Evolutionary conservation across 2,329 filamentous ascomycete genomes (phyloP).

Genomic region (Aspergillus sojae): DNA sequence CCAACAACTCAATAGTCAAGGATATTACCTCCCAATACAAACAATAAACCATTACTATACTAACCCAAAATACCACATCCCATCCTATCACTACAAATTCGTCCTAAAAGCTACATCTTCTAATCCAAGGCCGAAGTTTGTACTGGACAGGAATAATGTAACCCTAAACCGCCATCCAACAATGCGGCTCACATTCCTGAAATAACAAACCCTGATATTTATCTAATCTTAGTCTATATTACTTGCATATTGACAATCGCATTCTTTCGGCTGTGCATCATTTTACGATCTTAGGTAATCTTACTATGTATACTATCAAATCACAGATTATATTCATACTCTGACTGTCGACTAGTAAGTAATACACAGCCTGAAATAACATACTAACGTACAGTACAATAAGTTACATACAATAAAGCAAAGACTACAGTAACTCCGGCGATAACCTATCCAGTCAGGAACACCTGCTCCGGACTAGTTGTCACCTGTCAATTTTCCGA

Average conservation of each 20-base stretch:
- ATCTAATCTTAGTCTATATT: background rate
- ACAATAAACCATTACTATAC: too few species aligned
- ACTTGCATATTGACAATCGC: background rate
- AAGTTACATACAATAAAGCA: background rate
- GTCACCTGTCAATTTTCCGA: background rate
- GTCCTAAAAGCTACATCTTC: too few species aligned
- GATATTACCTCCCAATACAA: too few species aligned
- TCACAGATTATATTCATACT: background rate
- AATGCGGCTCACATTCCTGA: too few species aligned
- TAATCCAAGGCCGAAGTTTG: too few species aligned
- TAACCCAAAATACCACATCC: too few species aligned
- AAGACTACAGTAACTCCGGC: too few species aligned
- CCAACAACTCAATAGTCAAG: too few species aligned
- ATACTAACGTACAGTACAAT: background rate
- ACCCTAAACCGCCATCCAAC: too few species aligned
- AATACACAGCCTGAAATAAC: background rate
- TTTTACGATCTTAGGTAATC: background rate
- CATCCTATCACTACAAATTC: too few species aligned
- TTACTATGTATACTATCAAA: background rate
- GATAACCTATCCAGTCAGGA: background rate
- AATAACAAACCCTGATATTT: too few species aligned
- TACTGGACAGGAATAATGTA: too few species aligned
- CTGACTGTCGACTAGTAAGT: background rate
- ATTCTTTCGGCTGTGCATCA: background rate
- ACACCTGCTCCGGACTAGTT: background rate